Evolutionary conservation across 2,329 filamentous ascomycete genomes (phyloP).

Genomic region (Dactylellina cionopaga): DNA sequence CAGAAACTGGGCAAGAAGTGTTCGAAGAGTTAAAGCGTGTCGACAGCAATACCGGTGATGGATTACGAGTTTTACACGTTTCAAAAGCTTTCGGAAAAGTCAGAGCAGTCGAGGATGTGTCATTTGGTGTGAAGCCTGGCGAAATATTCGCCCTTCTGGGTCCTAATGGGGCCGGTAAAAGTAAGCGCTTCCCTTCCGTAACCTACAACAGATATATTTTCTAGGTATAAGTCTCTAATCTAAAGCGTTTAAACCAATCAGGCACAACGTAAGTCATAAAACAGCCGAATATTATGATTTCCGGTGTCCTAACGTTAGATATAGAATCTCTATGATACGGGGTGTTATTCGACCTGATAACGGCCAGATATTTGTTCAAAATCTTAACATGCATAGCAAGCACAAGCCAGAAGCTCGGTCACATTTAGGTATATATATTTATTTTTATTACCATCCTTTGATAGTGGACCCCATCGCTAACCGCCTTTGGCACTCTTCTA

Average conservation of each 20-base stretch:
- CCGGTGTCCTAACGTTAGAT: not conserved
- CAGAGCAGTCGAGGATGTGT: constrained; percentile 86
- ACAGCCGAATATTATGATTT: not conserved
- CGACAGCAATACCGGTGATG: constrained; percentile 69
- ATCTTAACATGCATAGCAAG: constrained; percentile 74
- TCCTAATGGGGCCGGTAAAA: constrained; percentile 91
- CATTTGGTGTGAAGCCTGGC: constrained; percentile 80
- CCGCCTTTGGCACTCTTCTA: no score
- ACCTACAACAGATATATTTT: not conserved
- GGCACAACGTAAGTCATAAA: constrained; percentile 26
- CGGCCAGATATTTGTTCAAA: constrained; percentile 84
- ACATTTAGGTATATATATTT: constrained; percentile 65
- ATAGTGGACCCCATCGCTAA: no score
- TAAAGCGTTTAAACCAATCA: not conserved
- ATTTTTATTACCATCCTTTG: not conserved
- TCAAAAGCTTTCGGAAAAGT: constrained; percentile 81
- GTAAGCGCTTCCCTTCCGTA: constrained; percentile 64
- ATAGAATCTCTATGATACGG: constrained; percentile 83
- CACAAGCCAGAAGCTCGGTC: constrained; percentile 77
- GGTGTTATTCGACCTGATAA: constrained; percentile 83
- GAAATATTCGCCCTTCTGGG: constrained; percentile 90
- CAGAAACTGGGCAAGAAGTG: constrained; percentile 69
- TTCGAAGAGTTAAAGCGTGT: constrained; percentile 73
- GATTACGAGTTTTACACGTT: constrained; percentile 80
- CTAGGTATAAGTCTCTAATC: not conserved